Base-by-base conservation (phyloP, 192 early-diverging fungal species). In the Bifiguratus adelaidae region DNA sequence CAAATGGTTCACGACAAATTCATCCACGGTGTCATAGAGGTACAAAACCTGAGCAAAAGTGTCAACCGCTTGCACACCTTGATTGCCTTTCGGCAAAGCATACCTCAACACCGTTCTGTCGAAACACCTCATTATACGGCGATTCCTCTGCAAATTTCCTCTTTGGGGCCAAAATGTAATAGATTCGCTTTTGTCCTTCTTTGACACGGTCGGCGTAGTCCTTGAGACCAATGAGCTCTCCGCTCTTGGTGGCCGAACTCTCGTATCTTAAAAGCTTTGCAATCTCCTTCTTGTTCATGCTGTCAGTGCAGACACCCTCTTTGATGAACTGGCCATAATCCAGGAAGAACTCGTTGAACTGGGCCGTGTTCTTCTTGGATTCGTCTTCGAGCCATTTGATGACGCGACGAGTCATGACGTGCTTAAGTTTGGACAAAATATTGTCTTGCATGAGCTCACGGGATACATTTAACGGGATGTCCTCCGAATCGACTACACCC, bases 401-500 rank as follows among this genome's bases (percentile, higher is more conserved):
- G 20, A 77, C 58, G 49, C 75, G 71, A 3, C 61, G 53, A 4
- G 75, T 77, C 56, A 77, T 56, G 25, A 74, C 64, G 6, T 67
- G 58, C 21, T 71, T 70, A 20, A 74, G 53, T 36, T 78, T 81
- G 19, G 86, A 68, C 16, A 82, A 42, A 8, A 66, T 57, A 47
- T 81, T 73, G 30, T 88, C 74, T 49, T 91, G 88, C 7, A 91
- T 47, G 18, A 86, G 68, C 55, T 91, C 88, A 23, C 88, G 73
- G 4, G 88, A 91, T 3, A 91, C 84, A 35, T 89, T 89, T 23
- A 91, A 59, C 2, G 88, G 88, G 35, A 91, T 68, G 53, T 91
- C 88, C 51, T 89, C 86, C 3, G 76, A 80, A 51, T 91, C 88
- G 19, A 91, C 80, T 25, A 89, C 68, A 41, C 85, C 88, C 63